Base-by-base conservation (phyloP, 192 early-diverging fungal species). In the Linnemannia exigua region DNA sequence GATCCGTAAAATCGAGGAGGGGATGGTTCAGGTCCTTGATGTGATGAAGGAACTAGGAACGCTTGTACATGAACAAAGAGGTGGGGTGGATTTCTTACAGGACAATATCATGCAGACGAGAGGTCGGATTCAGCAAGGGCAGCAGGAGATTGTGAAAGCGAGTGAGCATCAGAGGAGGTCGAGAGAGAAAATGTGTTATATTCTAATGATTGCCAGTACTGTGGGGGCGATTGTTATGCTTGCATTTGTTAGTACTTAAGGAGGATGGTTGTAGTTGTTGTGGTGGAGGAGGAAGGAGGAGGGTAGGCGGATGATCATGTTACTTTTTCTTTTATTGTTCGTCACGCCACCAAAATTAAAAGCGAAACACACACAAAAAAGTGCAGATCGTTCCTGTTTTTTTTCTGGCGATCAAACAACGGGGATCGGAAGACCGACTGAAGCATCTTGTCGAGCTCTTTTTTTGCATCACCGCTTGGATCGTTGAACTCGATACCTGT, bases 31-130 rank as follows among this genome's bases (percentile, higher is more conserved):
- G 20, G 84, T 86, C 1, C 5, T 80, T 47, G 84, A 86, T 50
- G 79, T 86, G 58, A 86, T 86, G 84, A 75, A 74, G 38, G 84
- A 86, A 35, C 48, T 86, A 11, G 84, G 84, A 16, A 76, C 75
- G 7, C 36, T 86, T 19, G 84, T 86, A 0, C 74, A 77, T 25
- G 84, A 86, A 20, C 84, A 86, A n/a, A 68, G 78, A 16, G 54
- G 61, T 3, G 78, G 70, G 1, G 68, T 86, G 20, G 84, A 86
- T 72, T 86, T 77, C 12, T 68, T 86, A n/a, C 84, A 86, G 33
- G 84, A 86, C 51, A 86, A 86, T 35, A 80, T 86, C 63, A 58
- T 86, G 58, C 84, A 86, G 51, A 73, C 70, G 1, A 46, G 78
- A 3, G 84, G 84, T 2, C 33, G 84, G 31, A 80, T 75, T 19